phyloP scores from a whole-genome alignment of 495 filamentous ascomycete genomes.

The Elaphomyces granulatus region DNA sequence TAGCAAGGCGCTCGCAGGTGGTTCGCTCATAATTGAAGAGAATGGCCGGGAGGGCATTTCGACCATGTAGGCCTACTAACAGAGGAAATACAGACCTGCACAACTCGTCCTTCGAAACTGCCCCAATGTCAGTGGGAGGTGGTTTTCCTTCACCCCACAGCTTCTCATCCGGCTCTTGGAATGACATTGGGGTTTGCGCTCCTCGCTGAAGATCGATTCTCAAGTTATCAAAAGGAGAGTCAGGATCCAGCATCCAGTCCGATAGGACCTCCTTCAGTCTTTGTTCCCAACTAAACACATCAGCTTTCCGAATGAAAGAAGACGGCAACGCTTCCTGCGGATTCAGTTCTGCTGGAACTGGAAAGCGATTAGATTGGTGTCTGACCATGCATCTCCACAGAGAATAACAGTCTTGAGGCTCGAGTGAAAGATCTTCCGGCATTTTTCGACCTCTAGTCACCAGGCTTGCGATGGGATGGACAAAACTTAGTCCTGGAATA shows the following conservation, averaged over 20 bases:
- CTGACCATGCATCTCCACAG: constrained; percentile 48
- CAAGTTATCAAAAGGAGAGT: constrained; percentile 50
- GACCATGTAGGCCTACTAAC: constrained; percentile 32
- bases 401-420: constrained; percentile 52
- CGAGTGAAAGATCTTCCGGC: constrained; percentile 49
- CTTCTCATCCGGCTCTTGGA: background rate
- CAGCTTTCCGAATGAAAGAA: constrained; percentile 38
- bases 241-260: constrained; percentile 42
- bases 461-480: constrained; percentile 56
- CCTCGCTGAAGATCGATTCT: constrained; percentile 19
- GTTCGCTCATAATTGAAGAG: constrained; percentile 62
- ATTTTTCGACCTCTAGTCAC: constrained; percentile 43
- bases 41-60: constrained; percentile 54
- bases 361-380: constrained; percentile 30
- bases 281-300: constrained; percentile 52
- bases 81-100: background rate
- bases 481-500: constrained; percentile 34
- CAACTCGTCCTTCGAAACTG: background rate
- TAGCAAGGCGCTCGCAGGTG: constrained; percentile 43
- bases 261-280: constrained; percentile 42
- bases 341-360: constrained; percentile 30
- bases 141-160: background rate
- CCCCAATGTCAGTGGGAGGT: constrained; percentile 1
- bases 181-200: background rate
- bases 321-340: constrained; percentile 29